phyloP scores from a whole-genome alignment of 2,329 filamentous ascomycete species.

The Aureobasidium sp. region DNA sequence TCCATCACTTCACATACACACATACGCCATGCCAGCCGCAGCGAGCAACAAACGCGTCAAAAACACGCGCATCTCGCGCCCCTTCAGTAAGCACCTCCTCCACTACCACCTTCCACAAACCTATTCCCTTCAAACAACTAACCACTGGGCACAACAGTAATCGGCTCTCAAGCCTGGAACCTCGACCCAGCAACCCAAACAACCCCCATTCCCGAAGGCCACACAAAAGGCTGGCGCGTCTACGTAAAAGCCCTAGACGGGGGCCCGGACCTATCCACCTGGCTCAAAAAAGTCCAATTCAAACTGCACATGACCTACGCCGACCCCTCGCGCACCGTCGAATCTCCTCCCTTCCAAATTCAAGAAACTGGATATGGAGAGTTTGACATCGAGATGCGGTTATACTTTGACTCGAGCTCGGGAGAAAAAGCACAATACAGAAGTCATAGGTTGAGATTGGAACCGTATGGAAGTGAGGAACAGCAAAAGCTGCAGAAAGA shows the following conservation, averaged over 20 bases:
- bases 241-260: constrained; percentile 88
- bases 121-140: not conserved
- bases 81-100: constrained; percentile 24
- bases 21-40: constrained; percentile 28
- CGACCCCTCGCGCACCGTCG: constrained; percentile 79
- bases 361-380: constrained; percentile 96
- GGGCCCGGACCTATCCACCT: constrained; percentile 80
- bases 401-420: constrained; percentile 84
- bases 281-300: constrained; percentile 95
- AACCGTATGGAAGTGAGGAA: constrained; percentile 75
- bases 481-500: constrained; percentile 62
- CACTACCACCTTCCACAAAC: not conserved
- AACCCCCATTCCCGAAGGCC: constrained; percentile 71
- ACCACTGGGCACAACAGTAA: constrained; percentile 24
- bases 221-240: constrained; percentile 95
- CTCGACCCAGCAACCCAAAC: constrained; percentile 69
- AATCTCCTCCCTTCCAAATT: constrained; percentile 70
- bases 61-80: constrained; percentile 27
- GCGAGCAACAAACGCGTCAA: constrained; percentile 30
- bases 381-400: constrained; percentile 91
- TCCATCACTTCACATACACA: not conserved
- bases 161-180: constrained; percentile 43
- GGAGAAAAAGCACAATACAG: constrained; percentile 93
- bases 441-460: constrained; percentile 85
- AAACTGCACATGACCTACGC: constrained; percentile 96